Evolutionary conservation across 495 filamentous ascomycete genomes (phyloP).

Genomic region (Penicillium malachiteum): DNA sequence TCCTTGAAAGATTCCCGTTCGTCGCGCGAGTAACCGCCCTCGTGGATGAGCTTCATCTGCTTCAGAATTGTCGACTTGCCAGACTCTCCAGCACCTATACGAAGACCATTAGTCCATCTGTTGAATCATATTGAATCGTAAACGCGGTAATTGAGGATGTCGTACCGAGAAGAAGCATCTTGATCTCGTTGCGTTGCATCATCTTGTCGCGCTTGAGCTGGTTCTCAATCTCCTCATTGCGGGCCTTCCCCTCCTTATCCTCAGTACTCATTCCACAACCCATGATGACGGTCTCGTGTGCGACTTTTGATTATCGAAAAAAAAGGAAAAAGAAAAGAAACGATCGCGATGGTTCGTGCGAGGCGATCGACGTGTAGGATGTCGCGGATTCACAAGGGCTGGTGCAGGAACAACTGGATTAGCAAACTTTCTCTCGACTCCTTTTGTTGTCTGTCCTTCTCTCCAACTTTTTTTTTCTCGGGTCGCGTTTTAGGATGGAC

Average conservation of each 20-base stretch:
- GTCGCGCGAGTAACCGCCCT: constrained; percentile 57
- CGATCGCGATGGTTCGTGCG: constrained; percentile 19
- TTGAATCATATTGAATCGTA: neutral
- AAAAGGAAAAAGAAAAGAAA: neutral
- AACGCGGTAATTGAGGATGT: too few species aligned
- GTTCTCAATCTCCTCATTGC: constrained; percentile 99
- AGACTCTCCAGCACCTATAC: constrained; percentile 93
- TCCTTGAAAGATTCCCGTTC: constrained; percentile 72
- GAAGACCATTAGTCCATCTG: neutral
- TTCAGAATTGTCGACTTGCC: constrained; percentile 99
- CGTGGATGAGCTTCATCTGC: constrained; percentile 83
- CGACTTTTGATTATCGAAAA: constrained; percentile 7
- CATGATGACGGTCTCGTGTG: constrained; percentile 65
- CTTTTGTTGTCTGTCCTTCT: neutral
- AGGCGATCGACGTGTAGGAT: constrained; percentile 20
- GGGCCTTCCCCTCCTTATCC: constrained; percentile 99
- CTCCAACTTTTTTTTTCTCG: neutral
- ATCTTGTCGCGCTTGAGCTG: constrained; percentile 94
- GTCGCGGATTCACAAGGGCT: constrained; percentile 15
- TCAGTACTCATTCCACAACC: constrained; percentile 99
- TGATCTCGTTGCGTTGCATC: constrained; percentile 96
- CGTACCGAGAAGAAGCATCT: constrained; percentile 97
- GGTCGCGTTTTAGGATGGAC: constrained; percentile 9
- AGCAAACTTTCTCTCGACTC: constrained; percentile 5
- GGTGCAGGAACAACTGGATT: constrained; percentile 4